Evolutionary conservation across 495 filamentous ascomycete species (phyloP), one percentile per base, ranked within the genome.

Genomic region (Neurospora hispaniola): DNA sequence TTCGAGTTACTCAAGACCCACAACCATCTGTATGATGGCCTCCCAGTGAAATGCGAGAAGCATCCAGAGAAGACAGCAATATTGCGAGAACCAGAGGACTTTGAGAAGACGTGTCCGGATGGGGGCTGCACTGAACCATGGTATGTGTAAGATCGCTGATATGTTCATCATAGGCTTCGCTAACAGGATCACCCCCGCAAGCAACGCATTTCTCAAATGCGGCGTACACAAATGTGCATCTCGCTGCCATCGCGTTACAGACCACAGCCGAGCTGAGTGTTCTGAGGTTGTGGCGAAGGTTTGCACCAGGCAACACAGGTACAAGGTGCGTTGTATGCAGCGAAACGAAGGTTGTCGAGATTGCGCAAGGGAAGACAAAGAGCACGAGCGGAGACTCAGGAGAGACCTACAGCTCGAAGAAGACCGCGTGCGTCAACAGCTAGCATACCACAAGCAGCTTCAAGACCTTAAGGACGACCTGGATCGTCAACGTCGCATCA

Each of bases 81-180:
- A 35, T 2, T 35, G 35, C 35, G 35, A 2, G 35, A 35, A 2
- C 35, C 35, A 35, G 35, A 35, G 35, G 35, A 35, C 35, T 35
- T 35, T 35, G 35, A 35, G 5, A 35, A 35, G 5, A 4, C 35
- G 35, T 35, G 86, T 71, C 92, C 92, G 0, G 92, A 94, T 78
- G 92, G 92, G 2, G 92, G 92, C n/a, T 94, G 91, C 75, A 78
- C 79, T 2, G 83, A 88, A 41, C 87, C 86, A 42, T 94, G 92
- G 90, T 91, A 84, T 72, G 85, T 23, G 23, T 23, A 23, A 23
- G 23, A 23, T 23, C 23, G 23, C 23, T 23, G 23, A 23, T 23
- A 23, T 23, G 23, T 23, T 23, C 23, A 23, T 23, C 23, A 23
- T 23, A 23, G 23, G 23, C 23, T 23, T 23, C 23, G 23, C 35